Conservation (phyloP, 192 early-diverging fungal species). For the Coemansia sp. region DNA sequence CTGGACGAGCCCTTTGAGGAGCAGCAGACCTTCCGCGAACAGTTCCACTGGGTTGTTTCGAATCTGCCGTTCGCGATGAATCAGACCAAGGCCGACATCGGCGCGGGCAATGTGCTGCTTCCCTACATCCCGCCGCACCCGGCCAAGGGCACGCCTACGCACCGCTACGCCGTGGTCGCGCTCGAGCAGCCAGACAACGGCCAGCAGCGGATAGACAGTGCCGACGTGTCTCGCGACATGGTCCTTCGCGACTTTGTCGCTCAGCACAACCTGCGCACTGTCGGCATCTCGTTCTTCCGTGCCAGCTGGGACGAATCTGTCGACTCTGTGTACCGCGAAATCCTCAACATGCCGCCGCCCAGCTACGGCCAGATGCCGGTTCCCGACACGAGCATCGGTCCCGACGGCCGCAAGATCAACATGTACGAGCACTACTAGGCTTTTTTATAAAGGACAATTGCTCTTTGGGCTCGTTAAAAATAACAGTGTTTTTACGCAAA, state of each 20-base stretch:
- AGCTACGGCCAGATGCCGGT: conserved; percentile 24
- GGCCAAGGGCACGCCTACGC: conserved; percentile 68
- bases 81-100: conserved; percentile 43
- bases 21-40: conserved; percentile 64
- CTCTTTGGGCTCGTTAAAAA: no score
- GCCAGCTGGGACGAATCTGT: conserved; percentile 45
- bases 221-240: conserved; percentile 42
- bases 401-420: conserved; percentile 48
- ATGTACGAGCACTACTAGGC: conserved; percentile 31
- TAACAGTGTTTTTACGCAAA: background rate
- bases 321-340: conserved; percentile 46
- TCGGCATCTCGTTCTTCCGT: conserved; percentile 47
- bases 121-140: conserved; percentile 74
- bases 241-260: conserved; percentile 35
- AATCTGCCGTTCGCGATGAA: conserved; percentile 63
- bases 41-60: conserved; percentile 70
- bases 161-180: conserved; percentile 66
- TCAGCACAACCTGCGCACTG: conserved; percentile 30
- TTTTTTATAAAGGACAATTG: no score
- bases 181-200: conserved; percentile 63
- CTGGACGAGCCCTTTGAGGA: conserved; percentile 64
- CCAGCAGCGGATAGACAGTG: conserved; percentile 47
- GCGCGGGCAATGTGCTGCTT: conserved; percentile 46
- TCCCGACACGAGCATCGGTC: conserved; percentile 30
- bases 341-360: conserved; percentile 32